phyloP scores from a whole-genome alignment of 1,284 basidiomycete species.

The Microbotryomycetes sp. region DNA sequence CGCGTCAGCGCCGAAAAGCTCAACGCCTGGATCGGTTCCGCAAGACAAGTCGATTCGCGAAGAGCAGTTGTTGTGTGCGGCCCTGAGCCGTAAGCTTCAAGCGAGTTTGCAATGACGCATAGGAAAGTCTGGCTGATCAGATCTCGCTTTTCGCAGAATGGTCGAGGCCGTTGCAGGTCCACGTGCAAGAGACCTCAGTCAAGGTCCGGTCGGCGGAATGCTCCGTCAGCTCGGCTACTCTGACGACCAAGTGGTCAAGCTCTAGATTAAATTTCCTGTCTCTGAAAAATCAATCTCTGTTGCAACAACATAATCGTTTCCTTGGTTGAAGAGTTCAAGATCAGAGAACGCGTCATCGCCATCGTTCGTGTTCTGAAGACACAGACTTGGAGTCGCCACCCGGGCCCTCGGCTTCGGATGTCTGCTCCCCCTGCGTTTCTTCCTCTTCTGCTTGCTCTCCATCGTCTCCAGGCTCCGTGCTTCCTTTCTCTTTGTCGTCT shows the following conservation, averaged over 20 bases:
- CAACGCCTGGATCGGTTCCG: constrained; percentile 43
- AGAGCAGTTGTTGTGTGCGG: constrained; percentile 52
- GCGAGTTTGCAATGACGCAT: not conserved
- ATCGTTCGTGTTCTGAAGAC: not conserved
- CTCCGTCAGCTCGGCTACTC: constrained; percentile 57
- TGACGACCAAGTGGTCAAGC: constrained; percentile 60
- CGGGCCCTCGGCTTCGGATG: not conserved
- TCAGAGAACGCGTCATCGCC: not conserved
- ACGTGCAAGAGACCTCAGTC: constrained; percentile 63
- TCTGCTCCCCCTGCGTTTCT: not conserved
- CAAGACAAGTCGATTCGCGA: not conserved
- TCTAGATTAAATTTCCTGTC: constrained; percentile 42
- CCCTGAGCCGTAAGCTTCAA: constrained; percentile 53
- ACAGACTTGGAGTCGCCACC: not conserved
- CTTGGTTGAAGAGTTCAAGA: not conserved
- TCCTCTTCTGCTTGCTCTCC: not conserved
- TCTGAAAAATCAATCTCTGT: not conserved
- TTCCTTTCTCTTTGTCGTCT: not conserved
- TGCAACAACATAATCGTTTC: not conserved
- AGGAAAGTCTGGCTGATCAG: constrained; percentile 4
- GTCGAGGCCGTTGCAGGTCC: constrained; percentile 63
- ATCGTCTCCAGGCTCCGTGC: not conserved
- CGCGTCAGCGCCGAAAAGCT: constrained; percentile 52
- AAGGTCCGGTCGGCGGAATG: constrained; percentile 62
- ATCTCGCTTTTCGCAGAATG: constrained; percentile 51